Base-by-base conservation (phyloP, 371 early-diverging fungal genomes). In the Actinomortierella ambigua region DNA sequence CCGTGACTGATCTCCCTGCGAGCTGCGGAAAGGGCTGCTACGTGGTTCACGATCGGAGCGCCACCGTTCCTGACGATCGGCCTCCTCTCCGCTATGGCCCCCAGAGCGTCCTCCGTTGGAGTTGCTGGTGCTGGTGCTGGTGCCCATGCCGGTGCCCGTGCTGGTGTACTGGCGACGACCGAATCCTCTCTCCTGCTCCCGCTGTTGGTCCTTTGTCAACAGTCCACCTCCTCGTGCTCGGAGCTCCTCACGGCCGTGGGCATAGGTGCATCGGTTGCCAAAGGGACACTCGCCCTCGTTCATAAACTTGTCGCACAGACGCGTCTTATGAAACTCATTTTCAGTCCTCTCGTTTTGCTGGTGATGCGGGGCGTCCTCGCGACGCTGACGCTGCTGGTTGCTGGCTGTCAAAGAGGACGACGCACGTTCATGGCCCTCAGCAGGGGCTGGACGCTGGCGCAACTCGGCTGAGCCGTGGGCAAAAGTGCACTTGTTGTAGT, bases 261-360 rank as follows among this genome's bases (percentile, higher is more conserved):
- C 94, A 81, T 92, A 94, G 69, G 91, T 90, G 79, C 94, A 94
- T 59, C 89, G 89, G 17, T 85, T 86, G 22, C 90, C 90, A 66
- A 92, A 94, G 52, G 92, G 93, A 65, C 92, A 93, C 47, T 86
- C 89, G 48, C 84, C 87, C 26, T 91, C 91, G 61, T 82, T 87
- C 79, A 88, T 79, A 58, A 85, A 95, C 29, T 90, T 84, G 66
- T 93, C 92, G 67, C 95, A 95, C 27, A 92, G 68, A 27, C 87
- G 82, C 8, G 95, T 95, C 80, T 95, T 95, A 77, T 89, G 93
- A 53, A 93, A 77, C 24, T 87, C 88, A 57, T 90, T 89, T 39
- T 80, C 82, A 23, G 73, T 66, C 9, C 69, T 69, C 44, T 69
- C 78, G 44, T 53, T 69, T 11, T 34, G 34, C 4, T n/a, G n/a